These are phyloP conservation scores for Coprinellus micaceus DNA, from an alignment of 768 basidiomycete genomes.

Conservation along the genomic window DNA sequence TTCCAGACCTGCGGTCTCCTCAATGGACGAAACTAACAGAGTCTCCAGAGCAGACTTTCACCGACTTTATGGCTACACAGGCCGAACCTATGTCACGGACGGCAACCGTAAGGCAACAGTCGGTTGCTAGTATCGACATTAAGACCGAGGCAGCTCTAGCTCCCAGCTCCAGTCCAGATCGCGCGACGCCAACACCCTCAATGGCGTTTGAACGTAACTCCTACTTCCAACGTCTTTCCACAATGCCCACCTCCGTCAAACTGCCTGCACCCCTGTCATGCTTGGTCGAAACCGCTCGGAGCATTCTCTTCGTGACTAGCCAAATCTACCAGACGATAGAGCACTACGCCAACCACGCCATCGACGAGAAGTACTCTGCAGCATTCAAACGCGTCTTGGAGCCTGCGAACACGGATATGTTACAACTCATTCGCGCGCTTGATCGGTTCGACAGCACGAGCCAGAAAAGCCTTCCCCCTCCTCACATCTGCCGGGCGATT, in stretches of 20 bases:
- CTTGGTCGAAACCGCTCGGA: constrained; percentile 85
- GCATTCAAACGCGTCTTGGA: constrained; percentile 82
- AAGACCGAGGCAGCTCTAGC: neutral
- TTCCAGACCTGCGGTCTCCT: constrained; percentile 68
- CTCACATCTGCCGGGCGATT: constrained; percentile 69
- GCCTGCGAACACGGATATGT: constrained; percentile 78
- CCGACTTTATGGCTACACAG: neutral
- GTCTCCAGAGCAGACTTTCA: constrained; percentile 5
- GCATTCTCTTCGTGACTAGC: constrained; percentile 86
- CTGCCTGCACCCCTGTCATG: constrained; percentile 67
- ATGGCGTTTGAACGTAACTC: constrained; percentile 82
- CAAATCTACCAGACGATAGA: constrained; percentile 88
- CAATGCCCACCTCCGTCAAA: constrained; percentile 62
- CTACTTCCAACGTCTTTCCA: constrained; percentile 91
- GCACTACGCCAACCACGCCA: constrained; percentile 80
- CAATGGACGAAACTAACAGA: constrained; percentile 14
- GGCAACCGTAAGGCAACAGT: neutral
- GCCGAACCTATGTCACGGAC: neutral
- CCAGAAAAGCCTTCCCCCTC: constrained; percentile 63
- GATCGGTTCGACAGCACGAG: constrained; percentile 88
- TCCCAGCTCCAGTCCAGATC: neutral
- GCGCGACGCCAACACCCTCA: constrained; percentile 40
- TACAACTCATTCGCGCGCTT: constrained; percentile 78
- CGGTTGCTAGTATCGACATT: neutral
- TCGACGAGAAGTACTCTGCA: constrained; percentile 77